Base-by-base conservation (phyloP, 345 rosid genomes). In the Xanthoceras sorbifolium region DNA sequence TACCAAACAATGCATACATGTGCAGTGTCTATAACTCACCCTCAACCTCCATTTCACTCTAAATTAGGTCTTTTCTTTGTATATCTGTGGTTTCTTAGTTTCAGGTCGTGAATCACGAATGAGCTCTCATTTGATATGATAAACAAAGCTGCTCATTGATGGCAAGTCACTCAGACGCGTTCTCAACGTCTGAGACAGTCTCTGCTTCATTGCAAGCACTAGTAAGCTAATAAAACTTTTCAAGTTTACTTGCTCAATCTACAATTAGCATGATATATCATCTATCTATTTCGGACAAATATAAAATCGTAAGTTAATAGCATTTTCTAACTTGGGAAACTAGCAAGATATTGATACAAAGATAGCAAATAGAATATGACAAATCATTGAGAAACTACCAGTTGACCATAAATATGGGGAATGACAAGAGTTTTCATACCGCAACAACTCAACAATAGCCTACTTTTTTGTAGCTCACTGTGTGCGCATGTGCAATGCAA, bases 141-240 rank as follows among this genome's bases (percentile, higher is more conserved):
- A 18, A 84, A 82, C 69, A 78, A 86, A 67, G 76, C 79, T 82
- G 40, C 82, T 84, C 57, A 34, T 18, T 9, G 65, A 80, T 18
- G 89, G 86, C 34, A 75, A 84, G 62, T 63, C 86, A 17, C 29
- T 86, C 77, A 76, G 89, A 80, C 82, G 87, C 72, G 74, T 82
- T 29, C 79, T 79, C 9, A 72, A 38, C 67, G 50, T 84, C 55
- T 79, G 82, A 83, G 18, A 18, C 34, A 10, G 54, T 17, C 20
- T 28, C 26, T 60, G 12, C 29, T 63, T 4, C 29, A 64, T 18
- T 3, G 46, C 50, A 2, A 34, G 57, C 38, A 28, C n/a, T 11
- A 11, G 55, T 36, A 36, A 36, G 40, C 12, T 10, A 42, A 10
- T 42, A 11, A 9, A 42, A 10, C 48, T 57, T 18, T 9, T 20